phyloP scores from a whole-genome alignment of 352 stramenopile genomes.

The Pythium folliculosum region DNA sequence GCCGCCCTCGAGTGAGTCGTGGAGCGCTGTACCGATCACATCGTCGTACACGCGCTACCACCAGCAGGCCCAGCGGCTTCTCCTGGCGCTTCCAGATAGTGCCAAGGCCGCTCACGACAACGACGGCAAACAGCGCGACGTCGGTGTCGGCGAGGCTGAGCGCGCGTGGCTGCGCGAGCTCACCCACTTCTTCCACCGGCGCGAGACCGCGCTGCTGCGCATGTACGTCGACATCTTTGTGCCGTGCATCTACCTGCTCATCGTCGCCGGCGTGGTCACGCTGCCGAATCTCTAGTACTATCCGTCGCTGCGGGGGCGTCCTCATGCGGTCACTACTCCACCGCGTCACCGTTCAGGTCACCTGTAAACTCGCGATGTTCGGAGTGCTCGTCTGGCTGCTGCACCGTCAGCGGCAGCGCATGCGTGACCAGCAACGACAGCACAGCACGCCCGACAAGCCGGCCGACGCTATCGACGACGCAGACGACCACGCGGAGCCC shows the following conservation, averaged over 20 bases:
- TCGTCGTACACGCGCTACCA: conserved; percentile 8
- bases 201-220: conserved; percentile 12
- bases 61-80: neutral
- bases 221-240: conserved; percentile 23
- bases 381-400: neutral
- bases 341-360: neutral
- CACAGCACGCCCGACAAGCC: neutral
- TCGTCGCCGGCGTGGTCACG: neutral
- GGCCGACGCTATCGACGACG: neutral
- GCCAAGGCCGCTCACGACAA: neutral
- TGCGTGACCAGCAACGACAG: neutral
- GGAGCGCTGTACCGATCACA: neutral
- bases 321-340: neutral
- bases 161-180: conserved; percentile 10
- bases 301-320: neutral
- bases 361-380: conserved; percentile 6
- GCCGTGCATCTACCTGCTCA: conserved; percentile 11
- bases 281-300: conserved; percentile 15
- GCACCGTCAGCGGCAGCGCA: neutral
- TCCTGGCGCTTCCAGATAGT: neutral
- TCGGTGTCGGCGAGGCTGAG: neutral
- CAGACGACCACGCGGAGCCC: neutral
- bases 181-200: conserved; percentile 12
- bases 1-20: too few relatives aligned
- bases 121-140: neutral